Conservation (phyloP, 2,329 filamentous ascomycete species). For the Corinectria fuckeliana region DNA sequence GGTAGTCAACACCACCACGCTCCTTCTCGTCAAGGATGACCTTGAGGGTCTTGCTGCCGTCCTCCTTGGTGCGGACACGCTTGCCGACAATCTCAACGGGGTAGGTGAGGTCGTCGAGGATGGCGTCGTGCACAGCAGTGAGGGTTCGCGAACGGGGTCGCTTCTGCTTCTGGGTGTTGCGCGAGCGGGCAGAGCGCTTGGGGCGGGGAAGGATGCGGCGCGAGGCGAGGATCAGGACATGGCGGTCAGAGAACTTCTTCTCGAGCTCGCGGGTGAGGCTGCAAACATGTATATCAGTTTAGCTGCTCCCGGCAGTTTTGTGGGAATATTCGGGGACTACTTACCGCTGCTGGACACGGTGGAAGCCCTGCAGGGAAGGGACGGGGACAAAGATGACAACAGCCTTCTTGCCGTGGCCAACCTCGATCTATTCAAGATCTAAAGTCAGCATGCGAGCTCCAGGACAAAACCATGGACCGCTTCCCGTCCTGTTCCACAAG, state of each 20-base stretch:
- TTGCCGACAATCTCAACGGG: slow-evolving; percentile 99
- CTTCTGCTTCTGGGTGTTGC: slow-evolving; percentile 98
- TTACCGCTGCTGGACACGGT: slow-evolving; percentile 99
- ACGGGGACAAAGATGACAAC: slow-evolving; percentile 99
- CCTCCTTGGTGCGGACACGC: slow-evolving; percentile 98
- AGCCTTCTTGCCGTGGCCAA: slow-evolving; percentile 99
- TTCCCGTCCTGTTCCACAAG: slow-evolving; percentile 75
- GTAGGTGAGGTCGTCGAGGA: slow-evolving; percentile 98
- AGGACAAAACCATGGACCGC: slow-evolving; percentile 74
- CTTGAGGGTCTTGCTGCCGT: slow-evolving; percentile 98
- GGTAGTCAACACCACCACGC: slow-evolving; percentile 98
- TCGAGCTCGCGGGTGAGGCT: slow-evolving; percentile 99
- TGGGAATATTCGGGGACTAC: slow-evolving; percentile 42
- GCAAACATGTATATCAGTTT: slow-evolving; percentile 29
- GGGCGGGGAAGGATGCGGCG: slow-evolving; percentile 98
- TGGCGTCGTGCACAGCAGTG: slow-evolving; percentile 97
- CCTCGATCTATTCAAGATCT: slow-evolving; percentile 87
- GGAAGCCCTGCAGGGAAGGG: slow-evolving; percentile 97
- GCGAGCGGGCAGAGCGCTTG: slow-evolving; percentile 96
- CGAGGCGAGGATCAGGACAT: slow-evolving; percentile 98
- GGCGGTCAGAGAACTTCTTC: slow-evolving; percentile 99
- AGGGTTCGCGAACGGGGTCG: slow-evolving; percentile 96
- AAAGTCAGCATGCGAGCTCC: slow-evolving; percentile 80
- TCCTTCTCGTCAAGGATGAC: slow-evolving; percentile 99
- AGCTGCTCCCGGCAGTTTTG: fast-evolving